Percentiles rank a stretch among this genome's conserved stretches.
Conservation (phyloP, 2,329 filamentous ascomycete genomes). For the Xylogone sp. region DNA sequence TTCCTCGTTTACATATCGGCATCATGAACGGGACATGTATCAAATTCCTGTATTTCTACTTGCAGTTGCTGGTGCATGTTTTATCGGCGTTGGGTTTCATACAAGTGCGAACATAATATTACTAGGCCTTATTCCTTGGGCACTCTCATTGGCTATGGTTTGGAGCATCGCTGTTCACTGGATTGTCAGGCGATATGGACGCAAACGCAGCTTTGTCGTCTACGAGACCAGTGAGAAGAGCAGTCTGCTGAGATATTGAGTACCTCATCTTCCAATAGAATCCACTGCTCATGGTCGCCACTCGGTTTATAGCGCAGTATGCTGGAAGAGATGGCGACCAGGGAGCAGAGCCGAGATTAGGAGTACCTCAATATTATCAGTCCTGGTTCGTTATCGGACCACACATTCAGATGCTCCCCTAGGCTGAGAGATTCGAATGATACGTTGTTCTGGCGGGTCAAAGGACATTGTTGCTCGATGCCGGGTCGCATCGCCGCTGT, state of each 20-base stretch:
- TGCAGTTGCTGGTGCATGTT: constrained; percentile 17
- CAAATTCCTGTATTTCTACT: constrained; percentile 29
- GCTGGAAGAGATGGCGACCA: too few relatives aligned
- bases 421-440: too few relatives aligned
- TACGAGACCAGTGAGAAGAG: background rate
- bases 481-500: too few relatives aligned
- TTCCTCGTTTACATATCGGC: constrained; percentile 32
- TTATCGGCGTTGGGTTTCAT: constrained; percentile 21
- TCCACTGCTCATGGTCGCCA: too few relatives aligned
- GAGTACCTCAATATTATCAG: too few relatives aligned
- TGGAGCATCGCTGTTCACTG: constrained; percentile 26
- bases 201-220: background rate
- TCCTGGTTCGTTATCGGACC: too few relatives aligned
- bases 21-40: constrained; percentile 25
- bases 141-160: constrained; percentile 32
- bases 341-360: too few relatives aligned
- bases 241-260: background rate
- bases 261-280: background rate
- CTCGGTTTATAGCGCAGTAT: too few relatives aligned
- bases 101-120: constrained; percentile 29
- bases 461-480: too few relatives aligned
- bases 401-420: too few relatives aligned
- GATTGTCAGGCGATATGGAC: constrained; percentile 6
- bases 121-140: constrained; percentile 32
- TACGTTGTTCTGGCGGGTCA: too few relatives aligned